Evolutionary conservation across 2,329 filamentous ascomycete genomes (phyloP).

Genomic region (Penicillium sp.): DNA sequence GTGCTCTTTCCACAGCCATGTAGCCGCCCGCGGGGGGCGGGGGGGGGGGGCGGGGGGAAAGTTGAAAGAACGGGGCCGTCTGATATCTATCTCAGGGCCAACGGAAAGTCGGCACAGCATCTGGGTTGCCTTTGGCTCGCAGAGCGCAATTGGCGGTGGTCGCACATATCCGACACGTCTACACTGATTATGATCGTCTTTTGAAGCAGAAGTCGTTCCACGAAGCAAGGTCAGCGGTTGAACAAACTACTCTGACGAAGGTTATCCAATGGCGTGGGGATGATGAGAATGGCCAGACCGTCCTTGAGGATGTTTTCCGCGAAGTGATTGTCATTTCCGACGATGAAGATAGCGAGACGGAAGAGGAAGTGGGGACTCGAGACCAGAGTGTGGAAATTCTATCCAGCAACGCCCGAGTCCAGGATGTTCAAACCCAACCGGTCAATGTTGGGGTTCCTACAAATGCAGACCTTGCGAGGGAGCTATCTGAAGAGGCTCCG

Average conservation of each 20-base stretch:
- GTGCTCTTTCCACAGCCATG: no score
- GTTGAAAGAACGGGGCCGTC: slow-evolving; percentile 9
- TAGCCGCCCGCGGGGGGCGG: no score
- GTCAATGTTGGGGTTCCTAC: slow-evolving; percentile 25
- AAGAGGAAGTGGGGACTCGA: slow-evolving; percentile 37
- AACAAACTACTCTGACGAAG: slow-evolving; percentile 55
- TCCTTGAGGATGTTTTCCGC: slow-evolving; percentile 61
- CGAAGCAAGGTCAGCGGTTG: slow-evolving; percentile 55
- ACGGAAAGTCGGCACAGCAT: slow-evolving; percentile 57
- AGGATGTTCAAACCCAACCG: slow-evolving; percentile 35
- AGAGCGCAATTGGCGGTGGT: slow-evolving; percentile 61
- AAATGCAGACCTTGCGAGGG: slow-evolving; percentile 21
- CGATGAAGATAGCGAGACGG: slow-evolving; percentile 53
- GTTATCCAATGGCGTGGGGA: slow-evolving; percentile 64
- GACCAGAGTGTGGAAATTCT: slow-evolving; percentile 45
- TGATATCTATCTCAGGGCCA: slow-evolving; percentile 45
- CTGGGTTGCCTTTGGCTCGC: slow-evolving; percentile 53
- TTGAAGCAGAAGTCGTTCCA: slow-evolving; percentile 54
- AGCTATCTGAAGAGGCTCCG: slow-evolving; percentile 36
- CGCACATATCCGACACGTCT: slow-evolving; percentile 61
- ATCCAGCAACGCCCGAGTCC: slow-evolving; percentile 37
- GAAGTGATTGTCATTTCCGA: slow-evolving; percentile 65
- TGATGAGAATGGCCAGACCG: slow-evolving; percentile 51
- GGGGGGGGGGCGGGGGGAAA: no score
- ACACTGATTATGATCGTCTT: slow-evolving; percentile 62